Conservation (phyloP, 495 filamentous ascomycete genomes). For the Talaromyces stipitatus region DNA sequence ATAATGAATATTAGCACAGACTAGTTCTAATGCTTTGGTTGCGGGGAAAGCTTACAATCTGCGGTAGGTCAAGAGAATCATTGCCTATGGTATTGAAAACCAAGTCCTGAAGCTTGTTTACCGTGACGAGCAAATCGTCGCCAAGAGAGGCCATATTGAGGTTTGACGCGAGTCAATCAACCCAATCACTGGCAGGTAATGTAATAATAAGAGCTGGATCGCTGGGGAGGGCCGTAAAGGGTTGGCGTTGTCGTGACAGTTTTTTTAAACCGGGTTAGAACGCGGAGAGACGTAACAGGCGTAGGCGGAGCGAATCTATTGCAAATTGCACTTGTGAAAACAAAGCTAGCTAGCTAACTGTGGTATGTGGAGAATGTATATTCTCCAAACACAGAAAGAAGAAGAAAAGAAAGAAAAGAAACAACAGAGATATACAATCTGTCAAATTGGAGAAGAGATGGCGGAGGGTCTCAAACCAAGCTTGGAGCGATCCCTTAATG, state of each 20-base stretch:
- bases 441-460: not conserved
- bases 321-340: not conserved
- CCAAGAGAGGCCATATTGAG: constrained; percentile 62
- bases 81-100: constrained; percentile 99
- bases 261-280: not conserved
- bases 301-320: not conserved
- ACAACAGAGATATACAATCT: not conserved
- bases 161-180: not conserved
- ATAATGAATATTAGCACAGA: constrained; percentile 6
- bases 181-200: not conserved
- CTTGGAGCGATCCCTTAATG: not conserved
- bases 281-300: not conserved
- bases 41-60: constrained; percentile 71
- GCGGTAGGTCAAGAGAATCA: constrained; percentile 92
- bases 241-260: not conserved
- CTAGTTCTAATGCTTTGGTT: not conserved
- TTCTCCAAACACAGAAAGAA: not conserved
- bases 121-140: constrained; percentile 83
- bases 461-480: not conserved
- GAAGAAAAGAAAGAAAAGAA: not conserved
- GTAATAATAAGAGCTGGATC: not conserved
- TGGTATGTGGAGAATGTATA: not conserved
- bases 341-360: not conserved
- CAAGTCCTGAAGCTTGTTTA: constrained; percentile 95
- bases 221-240: not conserved